Conservation (phyloP, 139 green algal genomes). For the Bryopsis sp. region DNA sequence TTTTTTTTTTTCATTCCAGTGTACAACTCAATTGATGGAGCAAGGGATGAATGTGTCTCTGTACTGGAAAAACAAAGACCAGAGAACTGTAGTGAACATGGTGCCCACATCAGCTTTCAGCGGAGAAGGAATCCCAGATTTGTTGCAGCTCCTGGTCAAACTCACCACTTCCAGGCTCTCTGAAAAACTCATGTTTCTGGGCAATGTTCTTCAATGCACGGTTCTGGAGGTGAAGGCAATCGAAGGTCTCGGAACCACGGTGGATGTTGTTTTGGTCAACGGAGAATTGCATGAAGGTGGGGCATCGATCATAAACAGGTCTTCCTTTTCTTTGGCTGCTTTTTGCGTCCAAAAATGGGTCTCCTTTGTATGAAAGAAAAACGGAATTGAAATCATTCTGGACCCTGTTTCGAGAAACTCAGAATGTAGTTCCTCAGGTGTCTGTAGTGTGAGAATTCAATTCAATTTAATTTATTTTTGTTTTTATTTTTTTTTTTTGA, state of each 20-base stretch:
- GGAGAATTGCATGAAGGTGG: constrained; percentile 37
- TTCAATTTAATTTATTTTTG: too few species aligned
- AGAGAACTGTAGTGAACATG: constrained; percentile 79
- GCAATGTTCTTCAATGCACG: constrained; percentile 68
- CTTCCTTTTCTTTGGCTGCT: too few species aligned
- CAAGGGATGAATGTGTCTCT: constrained; percentile 92
- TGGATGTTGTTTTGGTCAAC: constrained; percentile 97
- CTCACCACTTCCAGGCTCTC: constrained; percentile 88
- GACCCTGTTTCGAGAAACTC: too few species aligned
- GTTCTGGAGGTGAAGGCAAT: constrained; percentile 91
- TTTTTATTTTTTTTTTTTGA: constrained; percentile 1
- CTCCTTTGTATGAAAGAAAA: too few species aligned
- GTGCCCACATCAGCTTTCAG: constrained; percentile 94
- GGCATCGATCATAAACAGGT: constrained; percentile 61
- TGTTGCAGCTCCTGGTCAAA: constrained; percentile 83
- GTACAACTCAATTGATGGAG: constrained; percentile 11
- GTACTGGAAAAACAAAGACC: constrained; percentile 96
- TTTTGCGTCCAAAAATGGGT: too few species aligned
- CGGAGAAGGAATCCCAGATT: constrained; percentile 60
- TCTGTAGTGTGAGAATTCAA: too few species aligned
- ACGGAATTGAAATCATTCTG: too few species aligned
- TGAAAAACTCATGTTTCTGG: constrained; percentile 87
- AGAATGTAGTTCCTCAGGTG: too few species aligned
- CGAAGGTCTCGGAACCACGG: constrained; percentile 95
- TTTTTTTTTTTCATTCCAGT: too few species aligned